Evolutionary conservation across 2,329 filamentous ascomycete genomes (phyloP), one percentile per base, ranked within the genome.

Genomic region (Aspergillus puulaauensis): DNA sequence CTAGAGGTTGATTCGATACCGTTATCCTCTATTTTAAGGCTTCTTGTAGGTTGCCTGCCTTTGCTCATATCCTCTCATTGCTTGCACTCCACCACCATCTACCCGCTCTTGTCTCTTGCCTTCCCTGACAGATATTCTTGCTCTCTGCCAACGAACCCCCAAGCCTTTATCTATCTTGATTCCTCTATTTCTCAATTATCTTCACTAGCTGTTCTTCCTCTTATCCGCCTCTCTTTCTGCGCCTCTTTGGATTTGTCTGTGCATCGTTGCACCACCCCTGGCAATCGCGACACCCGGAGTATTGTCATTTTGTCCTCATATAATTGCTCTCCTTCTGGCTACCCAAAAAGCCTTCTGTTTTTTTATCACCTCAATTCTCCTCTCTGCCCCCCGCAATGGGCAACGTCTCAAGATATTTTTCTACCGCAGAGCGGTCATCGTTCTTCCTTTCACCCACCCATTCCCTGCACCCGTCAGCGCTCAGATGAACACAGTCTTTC

Each of bases 1-100:
- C 62, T 39, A 45, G 62, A 55, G 57, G 52, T 47, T 62, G 49
- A 49, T 62, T 58, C 51, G 56, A 45, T 59, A 57, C 59, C 49
- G 56, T 59, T 58, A 43, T 56, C 47, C 54, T 61, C 56, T 60
- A 60, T 62, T 53, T 64, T 61, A 66, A 68, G 73, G 74, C 73
- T 75, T 73, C 73, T 76, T 75, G 73, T 77, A 75, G 73, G 73
- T 76, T 66, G 73, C 73, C 73, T 73, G 61, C 66, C 68, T 71
- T 67, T 61, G 55, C 62, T 58, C 61, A 56, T 61, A 58, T 59
- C 27, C 9, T 64, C 64, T 61, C 64, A 63, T 65, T 54, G 59
- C 56, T 53, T 61, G 57, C 51, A 44, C 48, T 58, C 48, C n/a
- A 57, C 58, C 60, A 56, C 52, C 23, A 48, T 33, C 27, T 46